Evolutionary conservation across 1,284 basidiomycete species (phyloP), one percentile per base, ranked within the genome.

Genomic region (Cryptococcus maquisensis): DNA sequence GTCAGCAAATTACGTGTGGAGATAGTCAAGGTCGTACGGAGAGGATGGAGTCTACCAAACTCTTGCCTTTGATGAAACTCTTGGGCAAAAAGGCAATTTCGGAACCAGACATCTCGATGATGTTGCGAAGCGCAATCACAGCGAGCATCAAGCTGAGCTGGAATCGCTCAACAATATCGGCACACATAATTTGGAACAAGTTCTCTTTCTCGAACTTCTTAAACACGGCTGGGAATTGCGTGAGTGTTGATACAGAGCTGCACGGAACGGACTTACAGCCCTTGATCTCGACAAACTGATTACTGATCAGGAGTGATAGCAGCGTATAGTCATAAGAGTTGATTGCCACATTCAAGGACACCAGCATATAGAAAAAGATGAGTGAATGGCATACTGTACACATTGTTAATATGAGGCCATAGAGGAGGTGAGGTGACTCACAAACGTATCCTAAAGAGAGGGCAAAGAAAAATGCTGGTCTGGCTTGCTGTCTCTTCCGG

Each of bases 201-300:
- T 90, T 98, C 69, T 98, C 96, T 75, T 98, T 99, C 73, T 98
- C 96, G 66, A 99, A 98, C 73, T 90, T 98, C 77, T 98, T 99
- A 83, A 99, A 99, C 0, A 99, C 96, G 65, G 79, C 75, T 77
- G 54, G 59, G 10, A 15, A 36, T 7, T 20, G 9, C 20, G 21
- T 52, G 20, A 52, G 35, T 20, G 18, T 39, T 15, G 37, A 8
- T n/a, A 38, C 47, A 61, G 59, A 16, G 28, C n/a, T 8, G 2
- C 26, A 15, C 0, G 16, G 15, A 15, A 6, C 9, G n/a, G 32
- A 70, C 75, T 61, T 45, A 77, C 88, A 94, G 38, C 95, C 94
- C 77, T 99, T 99, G 78, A 98, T 98, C 78, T 99, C 96, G 46
- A 98, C 95, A 69, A 99, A 98, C 73, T 99, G 96, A 73, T 98